Evolutionary conservation across 2,329 filamentous ascomycete genomes (phyloP).

Genomic region (Colletotrichum navitas): DNA sequence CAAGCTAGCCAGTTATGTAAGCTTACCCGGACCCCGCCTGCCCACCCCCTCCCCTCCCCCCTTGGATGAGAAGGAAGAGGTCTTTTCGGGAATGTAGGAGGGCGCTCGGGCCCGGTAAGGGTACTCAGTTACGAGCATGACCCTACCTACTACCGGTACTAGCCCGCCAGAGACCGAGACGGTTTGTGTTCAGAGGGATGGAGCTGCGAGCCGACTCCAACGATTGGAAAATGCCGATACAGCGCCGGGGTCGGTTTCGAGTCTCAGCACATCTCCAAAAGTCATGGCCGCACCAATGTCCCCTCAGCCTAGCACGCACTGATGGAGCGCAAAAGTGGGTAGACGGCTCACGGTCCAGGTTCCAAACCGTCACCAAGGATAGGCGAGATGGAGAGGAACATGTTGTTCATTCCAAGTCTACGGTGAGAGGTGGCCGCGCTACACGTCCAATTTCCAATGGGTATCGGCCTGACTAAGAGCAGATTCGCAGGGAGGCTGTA

Average conservation of each 20-base stretch:
- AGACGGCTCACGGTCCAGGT: slow-evolving; percentile 21
- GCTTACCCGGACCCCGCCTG: slow-evolving; percentile 7
- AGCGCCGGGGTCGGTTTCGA: slow-evolving; percentile 23
- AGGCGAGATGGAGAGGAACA: slow-evolving; percentile 35
- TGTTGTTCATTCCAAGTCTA: slow-evolving; percentile 7
- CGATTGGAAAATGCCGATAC: slow-evolving; percentile 18
- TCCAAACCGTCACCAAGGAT: slow-evolving; percentile 5
- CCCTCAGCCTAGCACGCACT: slow-evolving; percentile 2
- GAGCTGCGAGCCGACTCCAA: slow-evolving; percentile 1
- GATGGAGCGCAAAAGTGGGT: slow-evolving; percentile 1
- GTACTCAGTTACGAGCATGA: slow-evolving; percentile 4
- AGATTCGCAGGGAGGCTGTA: not conserved
- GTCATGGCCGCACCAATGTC: not conserved
- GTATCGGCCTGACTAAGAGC: slow-evolving; percentile 14
- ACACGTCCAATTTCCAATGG: slow-evolving; percentile 29
- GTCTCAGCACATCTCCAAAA: not conserved
- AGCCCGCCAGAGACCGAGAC: slow-evolving; percentile 17
- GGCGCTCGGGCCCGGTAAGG: slow-evolving; percentile 30
- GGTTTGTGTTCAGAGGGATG: not conserved
- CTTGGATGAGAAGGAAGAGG: not conserved
- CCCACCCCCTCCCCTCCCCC: not conserved
- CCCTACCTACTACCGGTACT: too few relatives aligned
- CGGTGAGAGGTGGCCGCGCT: not conserved
- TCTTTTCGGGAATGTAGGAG: slow-evolving; percentile 33
- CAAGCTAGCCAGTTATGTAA: slow-evolving; percentile 24